phyloP scores from a whole-genome alignment of 495 filamentous ascomycete genomes.

The Podospora appendiculata region DNA sequence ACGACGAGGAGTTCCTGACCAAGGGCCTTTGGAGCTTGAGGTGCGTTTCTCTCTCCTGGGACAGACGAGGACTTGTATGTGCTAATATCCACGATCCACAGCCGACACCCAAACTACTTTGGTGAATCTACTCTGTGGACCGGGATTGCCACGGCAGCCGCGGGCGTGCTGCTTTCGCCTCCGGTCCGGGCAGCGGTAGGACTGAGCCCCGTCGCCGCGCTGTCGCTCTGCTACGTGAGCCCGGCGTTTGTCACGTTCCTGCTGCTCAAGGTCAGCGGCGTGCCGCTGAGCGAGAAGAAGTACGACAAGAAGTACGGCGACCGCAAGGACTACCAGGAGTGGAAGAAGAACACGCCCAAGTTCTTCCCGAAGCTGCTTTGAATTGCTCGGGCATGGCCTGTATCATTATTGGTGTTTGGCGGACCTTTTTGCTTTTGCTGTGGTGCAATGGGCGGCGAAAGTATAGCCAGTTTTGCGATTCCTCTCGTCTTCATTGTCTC shows the following conservation, averaged over 20 bases:
- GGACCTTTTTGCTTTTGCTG: no score
- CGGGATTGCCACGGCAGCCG: conserved; percentile 47
- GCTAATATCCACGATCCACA: conserved; percentile 12
- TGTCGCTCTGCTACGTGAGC: conserved; percentile 45
- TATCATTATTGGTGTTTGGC: no score
- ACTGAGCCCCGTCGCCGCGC: conserved; percentile 33
- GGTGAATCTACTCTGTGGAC: conserved; percentile 60
- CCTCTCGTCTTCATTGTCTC: no score
- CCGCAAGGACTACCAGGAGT: conserved; percentile 55
- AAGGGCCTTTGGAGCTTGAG: conserved; percentile 48
- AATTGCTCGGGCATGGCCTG: no score
- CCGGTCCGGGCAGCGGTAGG: conserved; percentile 41
- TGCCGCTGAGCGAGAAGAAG: conserved; percentile 56
- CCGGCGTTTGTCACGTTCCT: conserved; percentile 56
- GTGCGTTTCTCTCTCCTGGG: conserved; percentile 7
- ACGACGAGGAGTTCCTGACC: conserved; percentile 55
- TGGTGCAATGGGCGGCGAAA: no score
- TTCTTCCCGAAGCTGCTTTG: conserved; percentile 54
- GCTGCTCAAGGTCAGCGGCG: conserved; percentile 51
- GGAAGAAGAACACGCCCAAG: conserved; percentile 60
- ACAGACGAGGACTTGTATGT: not conserved
- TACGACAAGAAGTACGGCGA: conserved; percentile 58
- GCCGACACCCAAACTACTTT: conserved; percentile 60
- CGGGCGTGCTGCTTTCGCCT: conserved; percentile 37
- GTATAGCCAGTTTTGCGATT: no score